Percentiles rank a stretch among this genome's conserved stretches.
phyloP scores from a whole-genome alignment of 345 rosid genomes.

The Lepidium didymum region DNA sequence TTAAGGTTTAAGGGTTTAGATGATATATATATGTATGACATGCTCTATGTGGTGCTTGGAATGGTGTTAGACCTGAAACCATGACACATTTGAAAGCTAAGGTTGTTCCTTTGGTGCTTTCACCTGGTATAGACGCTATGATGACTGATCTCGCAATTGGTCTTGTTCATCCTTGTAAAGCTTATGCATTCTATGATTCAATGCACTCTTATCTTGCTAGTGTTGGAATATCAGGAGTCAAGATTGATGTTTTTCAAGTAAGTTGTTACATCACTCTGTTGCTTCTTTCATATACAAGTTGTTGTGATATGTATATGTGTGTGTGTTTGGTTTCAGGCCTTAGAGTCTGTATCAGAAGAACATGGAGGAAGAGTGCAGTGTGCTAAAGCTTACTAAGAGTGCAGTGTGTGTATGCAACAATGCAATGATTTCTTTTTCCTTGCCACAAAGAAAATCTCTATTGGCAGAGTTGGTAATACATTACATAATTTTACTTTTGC shows the following conservation, averaged over 20 bases:
- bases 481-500: not conserved
- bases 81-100: slow-evolving; percentile 42
- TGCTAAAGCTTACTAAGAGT: slow-evolving; percentile 56
- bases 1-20: slow-evolving; percentile 51
- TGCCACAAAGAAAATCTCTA: slow-evolving; percentile 70
- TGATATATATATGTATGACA: slow-evolving; percentile 70
- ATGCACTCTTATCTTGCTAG: slow-evolving; percentile 77
- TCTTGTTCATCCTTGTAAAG: slow-evolving; percentile 65
- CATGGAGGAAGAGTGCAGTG: slow-evolving; percentile 83
- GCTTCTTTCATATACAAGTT: not conserved
- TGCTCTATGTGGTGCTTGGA: slow-evolving; percentile 90
- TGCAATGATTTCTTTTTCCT: slow-evolving; percentile 89
- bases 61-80: slow-evolving; percentile 65
- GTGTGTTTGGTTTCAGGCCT: slow-evolving; percentile 34
- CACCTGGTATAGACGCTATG: slow-evolving; percentile 52
- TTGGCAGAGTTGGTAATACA: slow-evolving; percentile 78
- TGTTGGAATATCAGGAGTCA: slow-evolving; percentile 67
- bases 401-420: slow-evolving; percentile 91
- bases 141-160: slow-evolving; percentile 84
- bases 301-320: not conserved
- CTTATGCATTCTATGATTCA: slow-evolving; percentile 55
- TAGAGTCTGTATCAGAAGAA: slow-evolving; percentile 67
- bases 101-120: slow-evolving; percentile 35
- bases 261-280: slow-evolving; percentile 11
- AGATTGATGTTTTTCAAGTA: slow-evolving; percentile 86